Evolutionary conservation across 2,329 filamentous ascomycete species (phyloP).

Genomic region (Fusarium drepaniforme): DNA sequence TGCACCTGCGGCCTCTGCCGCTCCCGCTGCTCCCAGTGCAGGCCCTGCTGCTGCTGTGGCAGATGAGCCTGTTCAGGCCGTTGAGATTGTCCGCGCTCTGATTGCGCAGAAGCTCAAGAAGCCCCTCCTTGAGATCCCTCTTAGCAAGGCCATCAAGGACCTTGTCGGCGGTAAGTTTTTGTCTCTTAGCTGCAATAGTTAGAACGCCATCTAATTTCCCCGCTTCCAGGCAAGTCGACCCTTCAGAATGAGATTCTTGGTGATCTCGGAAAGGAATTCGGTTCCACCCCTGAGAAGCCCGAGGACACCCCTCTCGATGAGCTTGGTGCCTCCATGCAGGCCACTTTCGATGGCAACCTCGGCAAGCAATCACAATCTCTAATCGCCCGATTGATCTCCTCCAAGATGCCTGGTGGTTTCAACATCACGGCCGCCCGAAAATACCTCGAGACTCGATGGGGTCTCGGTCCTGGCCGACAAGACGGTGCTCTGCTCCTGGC

Average conservation of each 20-base stretch:
- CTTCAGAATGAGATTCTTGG: constrained; percentile 98
- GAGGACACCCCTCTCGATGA: constrained; percentile 98
- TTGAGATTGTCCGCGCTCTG: constrained; percentile 89
- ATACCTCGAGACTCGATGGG: constrained; percentile 95
- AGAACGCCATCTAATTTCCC: constrained; percentile 21
- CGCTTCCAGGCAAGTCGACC: constrained; percentile 86
- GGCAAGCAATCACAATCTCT: constrained; percentile 96
- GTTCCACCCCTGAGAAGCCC: constrained; percentile 96
- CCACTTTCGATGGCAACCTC: constrained; percentile 98
- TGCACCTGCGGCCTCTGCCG: constrained; percentile 66
- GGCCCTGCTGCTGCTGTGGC: constrained; percentile 89
- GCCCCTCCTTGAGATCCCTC: constrained; percentile 84
- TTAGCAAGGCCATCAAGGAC: constrained; percentile 98
- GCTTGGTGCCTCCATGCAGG: constrained; percentile 93
- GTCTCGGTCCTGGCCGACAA: constrained; percentile 86
- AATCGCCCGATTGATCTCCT: constrained; percentile 94
- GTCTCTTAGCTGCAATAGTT: not conserved
- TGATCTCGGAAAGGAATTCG: constrained; percentile 98
- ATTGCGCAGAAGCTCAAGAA: constrained; percentile 99
- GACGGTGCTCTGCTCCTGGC: constrained; percentile 90
- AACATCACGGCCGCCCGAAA: constrained; percentile 97
- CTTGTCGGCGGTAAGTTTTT: constrained; percentile 86
- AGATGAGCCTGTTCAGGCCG: constrained; percentile 87
- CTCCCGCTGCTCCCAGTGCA: constrained; percentile 75
- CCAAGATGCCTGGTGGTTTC: constrained; percentile 99